A percentile compares a stretch with the other conserved stretches of the same genome.
phyloP scores from a whole-genome alignment of 1,284 basidiomycete genomes.

The Ceratobasidium sp. region DNA sequence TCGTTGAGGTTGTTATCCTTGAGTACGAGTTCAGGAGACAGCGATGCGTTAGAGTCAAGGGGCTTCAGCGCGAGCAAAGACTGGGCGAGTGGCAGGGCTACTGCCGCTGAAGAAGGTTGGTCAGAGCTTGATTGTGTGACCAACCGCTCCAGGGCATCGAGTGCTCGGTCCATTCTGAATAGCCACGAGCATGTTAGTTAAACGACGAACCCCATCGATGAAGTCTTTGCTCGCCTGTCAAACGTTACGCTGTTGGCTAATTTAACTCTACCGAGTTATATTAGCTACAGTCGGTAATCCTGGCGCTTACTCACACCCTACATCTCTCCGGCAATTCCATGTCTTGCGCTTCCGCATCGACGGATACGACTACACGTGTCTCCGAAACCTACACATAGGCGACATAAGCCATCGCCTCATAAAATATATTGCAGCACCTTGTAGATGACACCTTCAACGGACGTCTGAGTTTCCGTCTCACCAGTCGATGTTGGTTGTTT shows the following conservation, averaged over 20 bases:
- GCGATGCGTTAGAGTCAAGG: slow-evolving; percentile 53
- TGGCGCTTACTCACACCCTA: slow-evolving; percentile 56
- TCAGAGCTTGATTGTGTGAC: slow-evolving; percentile 42
- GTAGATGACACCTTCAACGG: slow-evolving; percentile 80
- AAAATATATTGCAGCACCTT: slow-evolving; percentile 57
- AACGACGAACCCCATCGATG: background rate
- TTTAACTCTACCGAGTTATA: slow-evolving; percentile 64
- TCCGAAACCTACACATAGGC: slow-evolving; percentile 65
- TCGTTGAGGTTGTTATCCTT: slow-evolving; percentile 80
- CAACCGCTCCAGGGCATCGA: slow-evolving; percentile 66
- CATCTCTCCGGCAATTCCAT: slow-evolving; percentile 84
- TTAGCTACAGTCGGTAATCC: background rate
- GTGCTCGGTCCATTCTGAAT: slow-evolving; percentile 80
- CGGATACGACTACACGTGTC: slow-evolving; percentile 75
- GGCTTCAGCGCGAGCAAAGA: slow-evolving; percentile 69
- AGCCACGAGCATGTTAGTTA: background rate
- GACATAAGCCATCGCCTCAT: background rate
- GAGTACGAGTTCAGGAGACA: slow-evolving; percentile 60
- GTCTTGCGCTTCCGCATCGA: slow-evolving; percentile 69
- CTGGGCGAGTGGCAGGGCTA: slow-evolving; percentile 55
- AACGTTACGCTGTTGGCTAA: slow-evolving; percentile 91
- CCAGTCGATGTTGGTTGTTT: slow-evolving; percentile 52
- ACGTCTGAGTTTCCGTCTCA: slow-evolving; percentile 39
- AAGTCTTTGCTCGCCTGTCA: slow-evolving; percentile 65
- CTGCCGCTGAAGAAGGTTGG: background rate